Conservation (phyloP, 345 rosid genomes). For the Bruguiera sexangula region DNA sequence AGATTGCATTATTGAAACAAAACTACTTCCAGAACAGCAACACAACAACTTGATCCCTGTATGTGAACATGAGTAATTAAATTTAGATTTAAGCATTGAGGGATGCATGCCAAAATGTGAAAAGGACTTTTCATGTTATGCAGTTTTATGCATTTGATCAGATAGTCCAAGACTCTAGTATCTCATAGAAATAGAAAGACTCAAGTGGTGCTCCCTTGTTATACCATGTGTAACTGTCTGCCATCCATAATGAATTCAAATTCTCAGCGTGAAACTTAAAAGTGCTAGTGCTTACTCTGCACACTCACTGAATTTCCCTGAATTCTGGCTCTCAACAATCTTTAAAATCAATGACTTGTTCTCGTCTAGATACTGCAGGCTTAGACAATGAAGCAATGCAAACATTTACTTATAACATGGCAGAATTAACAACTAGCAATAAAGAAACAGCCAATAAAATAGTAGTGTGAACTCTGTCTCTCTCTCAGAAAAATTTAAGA, state of each 20-base stretch:
- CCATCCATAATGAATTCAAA: too few species aligned
- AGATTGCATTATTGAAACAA: neutral
- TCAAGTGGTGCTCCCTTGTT: too few species aligned
- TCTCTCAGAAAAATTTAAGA: neutral
- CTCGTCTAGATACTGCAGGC: constrained; percentile 90
- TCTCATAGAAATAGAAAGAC: too few species aligned
- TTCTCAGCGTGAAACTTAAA: neutral
- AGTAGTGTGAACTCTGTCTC: neutral
- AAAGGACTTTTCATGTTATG: too few species aligned
- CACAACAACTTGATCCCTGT: too few species aligned
- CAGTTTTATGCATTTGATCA: too few species aligned
- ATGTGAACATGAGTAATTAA: too few species aligned
- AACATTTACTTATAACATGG: neutral
- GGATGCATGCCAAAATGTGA: too few species aligned
- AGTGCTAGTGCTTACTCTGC: constrained; percentile 71
- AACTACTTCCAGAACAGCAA: neutral
- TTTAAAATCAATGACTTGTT: constrained; percentile 99
- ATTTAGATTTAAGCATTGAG: too few species aligned
- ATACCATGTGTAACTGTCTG: too few species aligned
- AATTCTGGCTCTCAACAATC: constrained; percentile 98
- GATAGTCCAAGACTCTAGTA: too few species aligned
- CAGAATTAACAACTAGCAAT: neutral
- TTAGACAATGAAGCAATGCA: neutral
- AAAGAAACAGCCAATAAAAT: neutral
- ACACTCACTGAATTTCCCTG: constrained; percentile 88